Evolutionary conservation across 257 asterid genomes (phyloP).

Genomic region (Fraxinus americana): DNA sequence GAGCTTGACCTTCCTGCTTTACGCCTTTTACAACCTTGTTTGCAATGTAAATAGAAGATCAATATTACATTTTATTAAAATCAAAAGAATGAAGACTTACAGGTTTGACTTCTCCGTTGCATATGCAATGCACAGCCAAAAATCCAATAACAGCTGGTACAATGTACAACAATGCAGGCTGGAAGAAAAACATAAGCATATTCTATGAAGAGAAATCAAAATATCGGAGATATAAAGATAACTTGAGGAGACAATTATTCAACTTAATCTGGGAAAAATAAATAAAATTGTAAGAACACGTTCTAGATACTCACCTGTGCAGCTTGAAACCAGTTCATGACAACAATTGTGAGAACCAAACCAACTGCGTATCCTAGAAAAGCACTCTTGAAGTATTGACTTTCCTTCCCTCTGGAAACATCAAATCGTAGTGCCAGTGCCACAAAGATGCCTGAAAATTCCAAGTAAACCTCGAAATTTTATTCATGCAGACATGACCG

Average conservation of each 20-base stretch:
- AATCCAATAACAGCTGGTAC: slow-evolving; percentile 96
- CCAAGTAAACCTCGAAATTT: slow-evolving; percentile 7
- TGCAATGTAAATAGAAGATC: not conserved
- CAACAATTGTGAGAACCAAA: slow-evolving; percentile 68
- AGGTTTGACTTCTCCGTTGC: slow-evolving; percentile 89
- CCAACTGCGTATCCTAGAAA: slow-evolving; percentile 81
- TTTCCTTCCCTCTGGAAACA: slow-evolving; percentile 76
- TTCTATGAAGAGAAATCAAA: slow-evolving; percentile 15
- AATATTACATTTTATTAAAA: not conserved
- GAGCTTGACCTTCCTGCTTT: no score
- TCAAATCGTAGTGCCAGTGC: slow-evolving; percentile 95
- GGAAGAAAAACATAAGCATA: slow-evolving; percentile 28
- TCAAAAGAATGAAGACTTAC: slow-evolving; percentile 44
- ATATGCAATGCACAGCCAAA: slow-evolving; percentile 82
- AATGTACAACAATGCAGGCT: slow-evolving; percentile 94
- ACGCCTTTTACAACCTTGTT: no score
- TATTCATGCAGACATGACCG: not conserved
- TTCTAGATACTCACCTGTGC: slow-evolving; percentile 67
- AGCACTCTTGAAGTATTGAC: slow-evolving; percentile 89
- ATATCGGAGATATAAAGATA: not conserved
- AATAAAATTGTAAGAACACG: not conserved
- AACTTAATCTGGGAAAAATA: slow-evolving; percentile 8
- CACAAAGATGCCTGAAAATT: slow-evolving; percentile 84
- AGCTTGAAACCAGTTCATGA: slow-evolving; percentile 99
- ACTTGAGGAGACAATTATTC: not conserved